Conservation (phyloP, 192 early-diverging fungal genomes). For the Linnemannia schmuckeri region DNA sequence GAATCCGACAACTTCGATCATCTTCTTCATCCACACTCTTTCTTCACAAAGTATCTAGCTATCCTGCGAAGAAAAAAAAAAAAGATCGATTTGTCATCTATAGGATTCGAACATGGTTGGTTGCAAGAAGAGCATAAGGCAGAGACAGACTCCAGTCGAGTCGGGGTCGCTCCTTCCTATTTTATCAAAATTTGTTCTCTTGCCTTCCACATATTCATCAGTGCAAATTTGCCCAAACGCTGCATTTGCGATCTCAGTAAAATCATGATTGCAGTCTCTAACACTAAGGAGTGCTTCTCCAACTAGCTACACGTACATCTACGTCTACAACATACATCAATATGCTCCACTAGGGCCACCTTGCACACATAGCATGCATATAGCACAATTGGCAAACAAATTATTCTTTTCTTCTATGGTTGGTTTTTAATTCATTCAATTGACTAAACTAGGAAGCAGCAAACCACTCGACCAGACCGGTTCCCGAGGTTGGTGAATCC, state of each 20-base stretch:
- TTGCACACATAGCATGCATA: too few relatives aligned
- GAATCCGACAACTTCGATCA: background rate
- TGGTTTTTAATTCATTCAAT: slow-evolving; percentile 5
- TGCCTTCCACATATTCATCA: background rate
- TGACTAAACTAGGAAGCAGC: slow-evolving; percentile 5
- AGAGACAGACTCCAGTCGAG: background rate
- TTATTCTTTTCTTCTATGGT: slow-evolving; percentile 3
- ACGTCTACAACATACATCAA: background rate
- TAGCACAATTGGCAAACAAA: too few relatives aligned
- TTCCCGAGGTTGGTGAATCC: background rate
- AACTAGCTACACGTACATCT: background rate
- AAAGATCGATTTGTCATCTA: background rate
- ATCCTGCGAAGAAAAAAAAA: background rate
- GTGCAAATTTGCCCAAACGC: background rate
- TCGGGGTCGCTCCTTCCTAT: background rate
- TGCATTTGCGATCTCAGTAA: background rate
- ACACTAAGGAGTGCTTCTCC: background rate
- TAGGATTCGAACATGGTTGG: background rate
- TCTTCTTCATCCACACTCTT: background rate
- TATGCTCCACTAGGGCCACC: too few relatives aligned
- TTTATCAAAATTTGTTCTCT: background rate
- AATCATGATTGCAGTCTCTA: too few relatives aligned
- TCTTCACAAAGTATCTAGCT: background rate
- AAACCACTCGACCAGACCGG: background rate
- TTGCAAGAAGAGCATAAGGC: background rate